Conservation (phyloP, 1,139 yeast species). For the Debaryomyces robertsiae region DNA sequence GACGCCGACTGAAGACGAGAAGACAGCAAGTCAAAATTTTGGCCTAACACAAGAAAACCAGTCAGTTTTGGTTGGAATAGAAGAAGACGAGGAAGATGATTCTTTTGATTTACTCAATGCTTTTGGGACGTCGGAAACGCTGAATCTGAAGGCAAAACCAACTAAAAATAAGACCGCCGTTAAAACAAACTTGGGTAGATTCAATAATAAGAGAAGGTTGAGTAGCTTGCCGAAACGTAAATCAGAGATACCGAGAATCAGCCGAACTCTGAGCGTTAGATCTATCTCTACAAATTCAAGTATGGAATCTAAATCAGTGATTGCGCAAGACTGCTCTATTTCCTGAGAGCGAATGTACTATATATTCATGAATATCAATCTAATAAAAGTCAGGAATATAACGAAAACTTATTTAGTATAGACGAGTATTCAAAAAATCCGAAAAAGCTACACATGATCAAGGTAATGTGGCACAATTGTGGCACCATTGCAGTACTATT, state of each 20-base stretch:
- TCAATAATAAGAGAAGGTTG: background rate
- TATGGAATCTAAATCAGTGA: slow-evolving; percentile 6
- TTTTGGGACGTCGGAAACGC: slow-evolving; percentile 13
- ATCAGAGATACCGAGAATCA: background rate
- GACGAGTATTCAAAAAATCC: too few relatives aligned
- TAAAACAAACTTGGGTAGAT: background rate
- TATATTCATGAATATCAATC: too few relatives aligned
- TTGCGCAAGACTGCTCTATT: slow-evolving; percentile 7
- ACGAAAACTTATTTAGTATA: too few relatives aligned
- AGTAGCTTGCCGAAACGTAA: background rate
- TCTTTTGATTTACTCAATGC: slow-evolving; percentile 19
- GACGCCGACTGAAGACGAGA: background rate
- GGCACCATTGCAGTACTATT: slow-evolving; percentile 2
- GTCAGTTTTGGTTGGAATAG: background rate
- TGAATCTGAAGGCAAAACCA: slow-evolving; percentile 7
- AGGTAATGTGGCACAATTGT: too few relatives aligned
- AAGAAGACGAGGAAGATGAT: slow-evolving; percentile 19
- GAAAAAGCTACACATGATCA: too few relatives aligned
- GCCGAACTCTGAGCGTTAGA: background rate
- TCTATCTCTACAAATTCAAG: background rate
- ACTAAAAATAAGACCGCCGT: background rate
- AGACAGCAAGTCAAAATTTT: background rate
- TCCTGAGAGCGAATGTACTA: background rate
- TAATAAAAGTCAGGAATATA: too few relatives aligned
- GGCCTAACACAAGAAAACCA: background rate